Percentiles rank a stretch among this genome's conserved stretches.
Conservation (phyloP, 306 rosid species). For the Trichosanthes truncata region DNA sequence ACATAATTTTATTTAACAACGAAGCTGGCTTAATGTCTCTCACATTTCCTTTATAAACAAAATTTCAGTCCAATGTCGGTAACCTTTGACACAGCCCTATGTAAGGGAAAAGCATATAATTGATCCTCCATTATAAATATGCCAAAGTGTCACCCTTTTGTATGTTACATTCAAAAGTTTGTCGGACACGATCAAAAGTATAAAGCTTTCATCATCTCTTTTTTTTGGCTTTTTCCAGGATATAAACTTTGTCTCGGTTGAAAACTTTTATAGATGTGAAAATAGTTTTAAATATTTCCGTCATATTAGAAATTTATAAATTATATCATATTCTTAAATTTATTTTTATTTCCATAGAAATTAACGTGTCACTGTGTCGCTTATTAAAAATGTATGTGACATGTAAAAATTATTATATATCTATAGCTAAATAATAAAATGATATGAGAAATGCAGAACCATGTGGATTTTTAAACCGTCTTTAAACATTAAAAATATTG, state of each 20-base stretch:
- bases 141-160: neutral
- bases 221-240: neutral
- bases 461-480: too few relatives aligned
- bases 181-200: neutral
- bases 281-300: neutral
- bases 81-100: neutral
- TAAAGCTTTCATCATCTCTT: neutral
- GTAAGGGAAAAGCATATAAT: neutral
- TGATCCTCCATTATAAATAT: neutral
- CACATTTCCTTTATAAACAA: neutral
- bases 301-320: neutral
- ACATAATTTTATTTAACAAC: neutral
- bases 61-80: neutral
- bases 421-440: too few relatives aligned
- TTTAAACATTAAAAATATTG: too few relatives aligned
- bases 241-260: neutral
- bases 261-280: neutral
- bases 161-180: neutral
- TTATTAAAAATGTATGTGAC: too few relatives aligned
- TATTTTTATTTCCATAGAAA: too few relatives aligned
- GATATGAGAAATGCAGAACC: too few relatives aligned
- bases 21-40: neutral
- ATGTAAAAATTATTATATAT: too few relatives aligned
- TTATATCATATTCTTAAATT: too few relatives aligned
- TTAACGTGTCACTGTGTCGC: too few relatives aligned